Base-by-base conservation (phyloP, 129 eudicot genomes). In the Chrysanthemum makinoi region DNA sequence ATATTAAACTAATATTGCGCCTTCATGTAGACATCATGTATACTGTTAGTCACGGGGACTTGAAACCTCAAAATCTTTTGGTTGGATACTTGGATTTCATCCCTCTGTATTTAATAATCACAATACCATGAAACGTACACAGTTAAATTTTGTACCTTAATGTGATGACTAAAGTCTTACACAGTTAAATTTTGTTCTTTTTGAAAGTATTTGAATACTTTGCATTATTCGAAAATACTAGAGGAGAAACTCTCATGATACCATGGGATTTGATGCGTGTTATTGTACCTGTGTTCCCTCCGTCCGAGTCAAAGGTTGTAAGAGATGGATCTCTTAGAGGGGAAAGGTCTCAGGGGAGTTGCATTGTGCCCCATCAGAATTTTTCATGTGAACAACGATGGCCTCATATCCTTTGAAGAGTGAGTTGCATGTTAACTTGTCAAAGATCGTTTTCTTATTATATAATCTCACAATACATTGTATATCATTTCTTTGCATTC, bases 211-310 rank as follows among this genome's bases (percentile, higher is more conserved):
- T 81, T 75, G 95, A 85, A 66, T 90, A 90, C 81, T 90, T 90
- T 66, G 95, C 97, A 15, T 87, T 95, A 57, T 67, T 90, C 19
- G 35, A 49, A 61, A 83, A 75, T 57, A 19, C 74, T 33, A 64
- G 59, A 59, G 91, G 95, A 69, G 91, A 90, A 83, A 59, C 49
- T 46, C 78, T 87, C 33, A 90, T 90, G 97, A 90, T 89, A 51
- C 95, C 97, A 44, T 89, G 83, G 44, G 97, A 90, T 80, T 75
- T 90, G 82, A 90, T 90, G 97, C 84, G 95, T 39, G 97, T 95
- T 9, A 84, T 90, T 79, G 97, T 90, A 72, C 97, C 95, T 12
- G 97, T 90, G 51, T 90, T 90, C 53, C 97, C 97, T 65, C 97
- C 97, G 13, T 87, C 97, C 10, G 97, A 90, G 65, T 90, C 97